phyloP scores from a whole-genome alignment of 768 basidiomycete genomes.

The Fomitopsis serialis region DNA sequence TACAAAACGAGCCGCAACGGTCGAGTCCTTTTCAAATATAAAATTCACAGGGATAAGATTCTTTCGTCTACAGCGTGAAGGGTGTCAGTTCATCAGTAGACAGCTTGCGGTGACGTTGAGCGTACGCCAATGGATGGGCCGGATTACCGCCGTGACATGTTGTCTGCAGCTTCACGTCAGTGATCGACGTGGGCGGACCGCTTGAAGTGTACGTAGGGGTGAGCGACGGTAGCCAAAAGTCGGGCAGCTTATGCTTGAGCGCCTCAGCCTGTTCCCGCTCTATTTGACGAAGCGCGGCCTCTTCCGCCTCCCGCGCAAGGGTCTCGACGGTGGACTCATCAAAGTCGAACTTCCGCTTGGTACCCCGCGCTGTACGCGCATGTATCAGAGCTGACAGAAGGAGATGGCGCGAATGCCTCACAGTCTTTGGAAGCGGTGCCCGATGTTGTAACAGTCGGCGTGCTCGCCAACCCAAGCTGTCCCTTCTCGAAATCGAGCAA shows the following conservation, averaged over 20 bases:
- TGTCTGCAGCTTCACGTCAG: slow-evolving; percentile 83
- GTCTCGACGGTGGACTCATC: slow-evolving; percentile 66
- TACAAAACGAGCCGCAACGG: slow-evolving; percentile 18
- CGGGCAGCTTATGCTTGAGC: slow-evolving; percentile 84
- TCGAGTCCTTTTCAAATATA: slow-evolving; percentile 39
- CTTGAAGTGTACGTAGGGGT: slow-evolving; percentile 74
- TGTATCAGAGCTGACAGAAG: slow-evolving; percentile 1
- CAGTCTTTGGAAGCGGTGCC: slow-evolving; percentile 32
- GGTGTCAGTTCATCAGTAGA: no score
- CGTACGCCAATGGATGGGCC: slow-evolving; percentile 73
- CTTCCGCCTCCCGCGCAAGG: slow-evolving; percentile 78
- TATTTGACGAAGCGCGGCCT: slow-evolving; percentile 77
- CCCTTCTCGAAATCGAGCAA: slow-evolving; percentile 85
- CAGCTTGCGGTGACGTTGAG: no score
- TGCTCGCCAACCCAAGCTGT: slow-evolving; percentile 64
- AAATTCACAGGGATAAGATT: slow-evolving; percentile 79
- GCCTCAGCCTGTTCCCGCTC: slow-evolving; percentile 83
- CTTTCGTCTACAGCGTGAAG: slow-evolving; percentile 83
- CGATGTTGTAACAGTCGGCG: slow-evolving; percentile 35
- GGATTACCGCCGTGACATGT: slow-evolving; percentile 81
- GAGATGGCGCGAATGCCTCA: slow-evolving; percentile 11
- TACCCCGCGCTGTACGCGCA: slow-evolving; percentile 41
- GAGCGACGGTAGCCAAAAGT: slow-evolving; percentile 94
- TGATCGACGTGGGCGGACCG: slow-evolving; percentile 58
- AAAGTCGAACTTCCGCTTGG: slow-evolving; percentile 85